Evolutionary conservation across 805 yeast species (phyloP).

Genomic region (Candida easanensis): DNA sequence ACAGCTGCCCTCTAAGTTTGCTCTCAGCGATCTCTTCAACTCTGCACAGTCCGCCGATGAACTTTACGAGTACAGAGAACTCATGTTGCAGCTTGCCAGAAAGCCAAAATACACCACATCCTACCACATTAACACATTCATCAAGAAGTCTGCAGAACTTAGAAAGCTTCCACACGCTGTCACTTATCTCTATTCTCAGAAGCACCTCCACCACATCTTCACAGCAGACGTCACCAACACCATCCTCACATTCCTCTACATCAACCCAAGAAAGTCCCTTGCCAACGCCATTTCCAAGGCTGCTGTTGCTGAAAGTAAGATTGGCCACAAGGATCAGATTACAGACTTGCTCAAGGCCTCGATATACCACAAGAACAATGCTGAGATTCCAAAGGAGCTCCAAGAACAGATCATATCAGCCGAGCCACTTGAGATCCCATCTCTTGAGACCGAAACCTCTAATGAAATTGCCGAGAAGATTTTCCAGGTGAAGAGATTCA

Average conservation of each 20-base stretch:
- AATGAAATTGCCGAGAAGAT: constrained; percentile 10
- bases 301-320: constrained; percentile 13
- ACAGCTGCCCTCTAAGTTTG: constrained; percentile 27
- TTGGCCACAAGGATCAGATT: constrained; percentile 9
- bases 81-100: constrained; percentile 19
- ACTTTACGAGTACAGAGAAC: constrained; percentile 13
- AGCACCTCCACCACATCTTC: constrained; percentile 9
- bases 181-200: constrained; percentile 20
- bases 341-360: constrained; percentile 21
- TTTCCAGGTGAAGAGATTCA: constrained; percentile 15
- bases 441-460: constrained; percentile 8
- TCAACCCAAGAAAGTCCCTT: constrained; percentile 20
- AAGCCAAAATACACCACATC: constrained; percentile 22
- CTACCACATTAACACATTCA: constrained; percentile 19
- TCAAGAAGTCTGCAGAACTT: constrained; percentile 23
- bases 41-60: constrained; percentile 20
- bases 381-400: constrained; percentile 14
- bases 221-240: constrained; percentile 19
- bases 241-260: constrained; percentile 21
- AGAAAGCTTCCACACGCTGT: constrained; percentile 24
- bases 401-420: constrained; percentile 5
- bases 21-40: constrained; percentile 27
- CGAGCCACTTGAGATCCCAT: constrained; percentile 11
- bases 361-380: constrained; percentile 13
- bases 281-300: constrained; percentile 15